Evolutionary conservation across 768 basidiomycete genomes (phyloP), one percentile per base, ranked within the genome.

Genomic region (Collybia nuda): DNA sequence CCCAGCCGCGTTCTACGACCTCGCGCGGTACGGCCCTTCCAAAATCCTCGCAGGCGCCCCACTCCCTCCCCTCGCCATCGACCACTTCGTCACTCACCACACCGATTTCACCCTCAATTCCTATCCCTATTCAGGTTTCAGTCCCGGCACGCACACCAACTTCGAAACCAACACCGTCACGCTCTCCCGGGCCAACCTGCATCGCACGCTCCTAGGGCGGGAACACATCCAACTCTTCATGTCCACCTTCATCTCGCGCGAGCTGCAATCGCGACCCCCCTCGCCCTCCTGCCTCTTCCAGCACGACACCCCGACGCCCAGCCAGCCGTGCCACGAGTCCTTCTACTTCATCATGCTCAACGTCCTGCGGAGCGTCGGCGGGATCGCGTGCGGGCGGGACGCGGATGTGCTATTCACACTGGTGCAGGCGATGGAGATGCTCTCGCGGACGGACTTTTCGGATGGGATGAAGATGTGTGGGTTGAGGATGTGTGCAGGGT

Each of bases 271-370:
- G 81, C 1, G 18, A n/a, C n/a, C n/a, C n/a, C n/a, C n/a, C n/a
- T n/a, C 60, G 1, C 76, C 82, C 0, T 75, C 85, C 4, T 90
- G 87, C 61, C 59, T 67, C 3, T 72, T 81, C 63, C 61, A 58
- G 41, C 35, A 62, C 19, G 61, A 73, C n/a, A n/a, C 14, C 55
- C 68, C 45, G 72, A 60, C 11, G n/a, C 64, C 69, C 1, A 68
- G 71, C 47, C 50, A 69, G 26, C 57, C 65, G 44, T 90, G 88
- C 65, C 68, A 70, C 50, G 85, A 88, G 45, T 85, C 86, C 12
- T 87, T 86, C 67, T 86, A 88, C 67, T 87, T 83, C 63, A 81
- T 90, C 69, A 80, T 80, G 72, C 77, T 90, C 50, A 88, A 90
- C 63, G 69, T 85, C 24, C 67, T 89, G 37, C 81, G 88, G 49